Evolutionary conservation across 129 eudicot genomes (phyloP), one percentile per base, ranked within the genome.

Genomic region (Daucus carota): DNA sequence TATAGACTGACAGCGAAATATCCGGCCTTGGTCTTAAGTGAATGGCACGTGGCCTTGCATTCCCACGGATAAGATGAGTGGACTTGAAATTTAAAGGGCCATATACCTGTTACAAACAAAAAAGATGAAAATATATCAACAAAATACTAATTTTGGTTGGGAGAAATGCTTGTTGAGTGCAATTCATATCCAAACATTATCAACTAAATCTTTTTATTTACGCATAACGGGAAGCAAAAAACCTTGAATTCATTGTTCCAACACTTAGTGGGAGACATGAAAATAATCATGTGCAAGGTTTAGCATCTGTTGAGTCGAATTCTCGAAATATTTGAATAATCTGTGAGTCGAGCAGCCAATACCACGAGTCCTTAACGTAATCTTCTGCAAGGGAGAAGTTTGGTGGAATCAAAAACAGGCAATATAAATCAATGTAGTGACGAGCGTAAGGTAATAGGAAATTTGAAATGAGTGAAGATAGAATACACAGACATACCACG

Each of bases 11-110:
- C 76, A 83, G 74, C 60, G 81, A 78, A 69, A 76, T 77, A 68
- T 85, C 84, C 76, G 83, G 87, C 59, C 80, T 80, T 31, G 77
- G 71, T 77, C 78, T 78, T 81, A 83, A 77, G 48, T 77, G 73
- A 72, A 70, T 67, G 74, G 83, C 88, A 83, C 80, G 79, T 75
- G 90, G 44, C 85, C 84, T 81, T 79, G 75, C 68, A 80, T 79
- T 85, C 75, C 87, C 85, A 75, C 73, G 81, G 62, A 86, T 59
- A 81, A 66, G 76, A 86, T 80, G 73, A 48, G 73, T 76, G 72
- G 77, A 82, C 57, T 36, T 44, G 76, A 75, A 79, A 42, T 76
- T 74, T 79, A 82, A 83, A 48, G 78, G 76, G 85, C 71, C 69
- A 75, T 75, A 81, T 83, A 88, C 71, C 90, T 87, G 84, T 80